Evolutionary conservation across 495 filamentous ascomycete species (phyloP).

Genomic region (Lichina pygmaea): DNA sequence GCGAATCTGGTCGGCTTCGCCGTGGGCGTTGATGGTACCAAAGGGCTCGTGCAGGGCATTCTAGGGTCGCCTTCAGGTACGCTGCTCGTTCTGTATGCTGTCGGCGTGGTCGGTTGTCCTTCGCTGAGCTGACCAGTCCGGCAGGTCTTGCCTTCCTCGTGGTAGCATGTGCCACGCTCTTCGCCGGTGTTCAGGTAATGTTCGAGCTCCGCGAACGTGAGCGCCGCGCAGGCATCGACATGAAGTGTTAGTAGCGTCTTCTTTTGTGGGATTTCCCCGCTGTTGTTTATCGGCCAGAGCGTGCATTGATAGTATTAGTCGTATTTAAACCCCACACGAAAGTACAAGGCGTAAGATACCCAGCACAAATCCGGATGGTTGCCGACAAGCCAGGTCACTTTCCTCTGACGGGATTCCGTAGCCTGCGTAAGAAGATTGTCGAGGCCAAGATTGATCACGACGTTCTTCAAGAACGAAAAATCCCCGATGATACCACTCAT

Average conservation of each 20-base stretch:
- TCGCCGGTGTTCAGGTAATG: conserved; percentile 81
- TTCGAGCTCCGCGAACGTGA: conserved; percentile 82
- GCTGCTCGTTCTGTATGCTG: neutral
- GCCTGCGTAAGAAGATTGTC: too few relatives aligned
- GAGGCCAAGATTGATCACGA: too few relatives aligned
- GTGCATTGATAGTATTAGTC: too few relatives aligned
- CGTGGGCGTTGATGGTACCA: conserved; percentile 65
- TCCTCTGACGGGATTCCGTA: too few relatives aligned
- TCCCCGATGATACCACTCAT: too few relatives aligned
- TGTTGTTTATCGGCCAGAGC: too few relatives aligned
- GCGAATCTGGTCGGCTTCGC: conserved; percentile 92
- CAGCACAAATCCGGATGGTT: too few relatives aligned
- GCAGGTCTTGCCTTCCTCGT: conserved; percentile 45
- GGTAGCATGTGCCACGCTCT: conserved; percentile 40
- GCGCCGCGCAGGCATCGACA: conserved; percentile 45
- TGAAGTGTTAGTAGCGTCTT: conserved; percentile 42
- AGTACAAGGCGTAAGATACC: too few relatives aligned
- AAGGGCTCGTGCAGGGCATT: conserved; percentile 46
- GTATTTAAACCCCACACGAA: too few relatives aligned
- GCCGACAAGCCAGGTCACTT: too few relatives aligned
- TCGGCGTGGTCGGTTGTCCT: neutral
- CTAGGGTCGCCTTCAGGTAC: conserved; percentile 42
- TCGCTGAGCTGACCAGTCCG: neutral
- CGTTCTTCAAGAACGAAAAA: too few relatives aligned
- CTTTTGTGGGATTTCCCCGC: too few relatives aligned